Evolutionary conservation across 805 yeast species (phyloP), one percentile per base, ranked within the genome.

Genomic region (Sugiyamaella lignohabitans): DNA sequence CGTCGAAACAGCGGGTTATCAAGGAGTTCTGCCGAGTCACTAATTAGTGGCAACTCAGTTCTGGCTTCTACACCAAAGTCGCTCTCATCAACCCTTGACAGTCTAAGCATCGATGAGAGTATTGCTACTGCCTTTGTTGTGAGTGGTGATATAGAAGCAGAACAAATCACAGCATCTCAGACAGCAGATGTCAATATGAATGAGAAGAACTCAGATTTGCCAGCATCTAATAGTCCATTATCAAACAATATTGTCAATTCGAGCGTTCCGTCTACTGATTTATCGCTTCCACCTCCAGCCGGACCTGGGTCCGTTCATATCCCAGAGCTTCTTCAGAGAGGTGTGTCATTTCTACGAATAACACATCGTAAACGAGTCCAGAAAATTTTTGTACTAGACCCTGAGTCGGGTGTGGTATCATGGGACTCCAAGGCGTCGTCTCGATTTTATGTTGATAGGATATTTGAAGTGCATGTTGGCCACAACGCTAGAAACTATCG

Each of bases 401-500:
- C 79, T 0, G 75, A 73, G 1, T 58, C 67, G 10, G 83, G 84
- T 24, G 59, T 68, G 3, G 66, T 85, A 14, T 62, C 69, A 2
- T 82, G 89, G 85, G 79, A 76, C 52, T 64, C 69, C 51, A 73
- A 74, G 56, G 52, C 71, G 14, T 61, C 75, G 1, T 67, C 78
- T 2, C 63, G 59, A 34, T 57, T 80, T 50, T 63, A 64, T 17
- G 70, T 84, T 5, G 94, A 84, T 59, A 78, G 78, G 48, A 82
- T 87, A 42, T 75, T 76, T 48, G 78, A 76, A 46, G 71, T 84
- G 1, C 64, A 83, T 43, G 70, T 75, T 2, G 86, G 82, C 2
- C 75, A 73, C 18, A 86, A 84, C 56, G 96, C 96, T 1, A 74
- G 76, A 30, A 86, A 87, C 54, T 91, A 88, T 60, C 68, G 96